phyloP scores from a whole-genome alignment of 2,329 filamentous ascomycete species.

The Pseudogymnoascus sp. region DNA sequence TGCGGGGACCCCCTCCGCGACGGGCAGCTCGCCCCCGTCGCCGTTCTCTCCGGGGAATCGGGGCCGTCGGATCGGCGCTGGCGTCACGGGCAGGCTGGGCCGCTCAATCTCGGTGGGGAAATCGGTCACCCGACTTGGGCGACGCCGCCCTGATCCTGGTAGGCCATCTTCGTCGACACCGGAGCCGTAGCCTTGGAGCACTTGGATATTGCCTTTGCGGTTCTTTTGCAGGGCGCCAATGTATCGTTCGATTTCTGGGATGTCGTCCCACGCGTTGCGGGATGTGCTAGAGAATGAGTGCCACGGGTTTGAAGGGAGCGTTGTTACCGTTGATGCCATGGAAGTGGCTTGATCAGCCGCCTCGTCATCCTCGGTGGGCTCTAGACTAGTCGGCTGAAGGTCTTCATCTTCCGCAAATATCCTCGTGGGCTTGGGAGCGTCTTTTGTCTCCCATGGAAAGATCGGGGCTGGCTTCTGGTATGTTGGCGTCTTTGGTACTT shows the following conservation, averaged over 20 bases:
- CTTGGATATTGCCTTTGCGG: slow-evolving; percentile 37
- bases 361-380: background rate
- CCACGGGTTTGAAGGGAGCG: slow-evolving; percentile 56
- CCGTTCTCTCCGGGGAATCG: slow-evolving; percentile 53
- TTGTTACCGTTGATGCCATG: slow-evolving; percentile 40
- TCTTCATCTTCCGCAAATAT: slow-evolving; percentile 54
- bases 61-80: slow-evolving; percentile 65
- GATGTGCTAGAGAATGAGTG: slow-evolving; percentile 48
- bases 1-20: slow-evolving; percentile 73
- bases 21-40: slow-evolving; percentile 54
- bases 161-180: slow-evolving; percentile 26
- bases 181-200: slow-evolving; percentile 28
- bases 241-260: slow-evolving; percentile 81
- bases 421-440: slow-evolving; percentile 55
- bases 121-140: slow-evolving; percentile 65
- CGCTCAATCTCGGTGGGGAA: slow-evolving; percentile 78
- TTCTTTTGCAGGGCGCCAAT: slow-evolving; percentile 68
- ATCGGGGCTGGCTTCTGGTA: slow-evolving; percentile 58
- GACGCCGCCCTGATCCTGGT: slow-evolving; percentile 21
- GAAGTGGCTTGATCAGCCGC: slow-evolving; percentile 33
- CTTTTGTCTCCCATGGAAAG: slow-evolving; percentile 78
- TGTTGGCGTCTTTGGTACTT: slow-evolving; percentile 61
- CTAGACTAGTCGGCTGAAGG: slow-evolving; percentile 18
- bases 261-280: slow-evolving; percentile 91
- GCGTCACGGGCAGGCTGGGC: slow-evolving; percentile 84